A percentile compares a stretch with the other conserved stretches of the same genome.
phyloP scores from a whole-genome alignment of 331 rosid species.

The Rosa hybrid region DNA sequence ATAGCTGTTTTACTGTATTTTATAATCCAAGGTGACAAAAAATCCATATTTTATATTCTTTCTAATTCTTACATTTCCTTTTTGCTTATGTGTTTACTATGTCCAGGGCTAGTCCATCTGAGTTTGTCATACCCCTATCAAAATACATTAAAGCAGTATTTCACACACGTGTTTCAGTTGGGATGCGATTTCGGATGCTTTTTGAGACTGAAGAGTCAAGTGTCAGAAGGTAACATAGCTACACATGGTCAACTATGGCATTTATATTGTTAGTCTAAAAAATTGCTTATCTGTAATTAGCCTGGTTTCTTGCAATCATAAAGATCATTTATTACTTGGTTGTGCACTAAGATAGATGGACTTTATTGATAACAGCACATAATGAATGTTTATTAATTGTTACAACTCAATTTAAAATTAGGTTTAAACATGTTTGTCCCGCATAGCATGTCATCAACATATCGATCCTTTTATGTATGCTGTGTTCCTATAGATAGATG shows the following conservation, averaged over 20 bases:
- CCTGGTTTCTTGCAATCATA: constrained; percentile 10
- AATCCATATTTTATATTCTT: background rate
- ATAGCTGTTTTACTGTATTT: constrained; percentile 86
- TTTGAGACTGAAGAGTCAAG: constrained; percentile 94
- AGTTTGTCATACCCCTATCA: constrained; percentile 76
- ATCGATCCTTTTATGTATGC: background rate
- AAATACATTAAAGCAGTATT: constrained; percentile 84
- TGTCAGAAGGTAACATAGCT: constrained; percentile 64
- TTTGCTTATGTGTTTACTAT: constrained; percentile 29
- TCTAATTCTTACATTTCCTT: background rate
- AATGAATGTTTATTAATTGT: background rate
- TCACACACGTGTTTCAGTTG: constrained; percentile 89
- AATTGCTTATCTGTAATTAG: background rate
- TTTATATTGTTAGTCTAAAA: background rate
- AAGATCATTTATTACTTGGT: background rate
- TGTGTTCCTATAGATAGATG: background rate
- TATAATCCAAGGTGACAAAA: constrained; percentile 74
- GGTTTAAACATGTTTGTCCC: background rate
- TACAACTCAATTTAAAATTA: background rate
- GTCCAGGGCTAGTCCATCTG: constrained; percentile 92
- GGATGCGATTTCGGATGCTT: constrained; percentile 93
- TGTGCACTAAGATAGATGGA: background rate
- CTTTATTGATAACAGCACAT: background rate
- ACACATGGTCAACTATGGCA: background rate
- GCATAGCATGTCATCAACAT: background rate